A percentile compares a stretch with the other conserved stretches of the same genome.
Evolutionary conservation across 2,329 filamentous ascomycete genomes (phyloP).

Genomic region (Microcyclospora tardicrescens): DNA sequence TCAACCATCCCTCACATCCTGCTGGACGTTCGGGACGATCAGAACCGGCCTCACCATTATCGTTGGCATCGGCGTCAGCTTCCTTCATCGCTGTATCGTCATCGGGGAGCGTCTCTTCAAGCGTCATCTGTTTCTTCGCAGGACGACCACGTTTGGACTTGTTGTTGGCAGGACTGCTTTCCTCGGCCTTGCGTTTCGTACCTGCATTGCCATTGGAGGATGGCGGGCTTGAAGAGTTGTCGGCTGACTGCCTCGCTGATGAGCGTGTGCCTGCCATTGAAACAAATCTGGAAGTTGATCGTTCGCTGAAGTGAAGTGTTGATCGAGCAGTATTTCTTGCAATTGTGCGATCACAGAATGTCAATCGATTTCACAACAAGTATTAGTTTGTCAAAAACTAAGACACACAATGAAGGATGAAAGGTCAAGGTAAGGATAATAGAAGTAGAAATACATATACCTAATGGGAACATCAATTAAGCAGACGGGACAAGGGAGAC

Average conservation of each 20-base stretch:
- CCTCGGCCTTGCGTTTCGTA: conserved; percentile 23
- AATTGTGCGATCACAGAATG: too few relatives aligned
- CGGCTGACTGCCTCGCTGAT: conserved; percentile 13
- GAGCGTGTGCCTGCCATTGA: conserved; percentile 21
- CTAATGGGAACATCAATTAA: background rate
- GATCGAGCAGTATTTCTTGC: too few relatives aligned
- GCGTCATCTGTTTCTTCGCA: conserved; percentile 37
- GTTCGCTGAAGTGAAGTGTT: too few relatives aligned
- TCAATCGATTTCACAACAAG: too few relatives aligned
- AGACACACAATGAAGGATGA: too few relatives aligned
- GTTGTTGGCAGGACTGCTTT: conserved; percentile 12
- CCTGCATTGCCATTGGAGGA: conserved; percentile 10
- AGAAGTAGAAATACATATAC: background rate
- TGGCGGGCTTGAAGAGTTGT: conserved; percentile 10
- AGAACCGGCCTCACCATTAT: conserved; percentile 2
- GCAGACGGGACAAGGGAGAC: too few relatives aligned
- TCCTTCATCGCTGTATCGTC: conserved; percentile 5
- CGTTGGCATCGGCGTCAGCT: conserved; percentile 13
- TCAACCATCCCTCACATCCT: conserved; percentile 6
- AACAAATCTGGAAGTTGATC: too few relatives aligned
- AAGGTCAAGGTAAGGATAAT: background rate
- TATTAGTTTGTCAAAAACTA: too few relatives aligned
- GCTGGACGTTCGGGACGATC: conserved; percentile 3
- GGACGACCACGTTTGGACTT: conserved; percentile 32
- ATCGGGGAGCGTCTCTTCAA: conserved; percentile 40